Base-by-base conservation (phyloP, 2,329 filamentous ascomycete species). In the Blastomyces parvus region DNA sequence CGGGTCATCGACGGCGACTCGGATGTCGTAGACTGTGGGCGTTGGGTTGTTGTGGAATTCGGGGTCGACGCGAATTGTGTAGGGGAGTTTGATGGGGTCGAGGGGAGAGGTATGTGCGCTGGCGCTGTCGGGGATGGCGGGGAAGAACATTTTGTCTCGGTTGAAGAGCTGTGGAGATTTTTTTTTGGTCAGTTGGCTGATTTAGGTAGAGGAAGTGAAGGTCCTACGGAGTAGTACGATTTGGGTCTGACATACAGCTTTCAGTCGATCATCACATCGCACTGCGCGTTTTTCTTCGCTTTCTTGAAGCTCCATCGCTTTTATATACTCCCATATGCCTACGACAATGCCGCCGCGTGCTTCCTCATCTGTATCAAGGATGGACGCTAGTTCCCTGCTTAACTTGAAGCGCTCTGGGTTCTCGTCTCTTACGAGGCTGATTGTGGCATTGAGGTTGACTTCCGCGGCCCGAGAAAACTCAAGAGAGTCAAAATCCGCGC, bases 281-380 rank as follows among this genome's bases (percentile, higher is more conserved):
- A 99, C 93, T 65, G 89, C 89, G 66, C 94, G 85, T 79, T 94
- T 94, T 74, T 99, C 94, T 65, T 97, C 93, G 67, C 96, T 92
- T 73, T 97, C 93, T 74, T 96, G 91, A 57, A 99, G 80, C 22
- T 88, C 87, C 81, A 90, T 89, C 25, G 89, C 82, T 69, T 90
- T 88, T 68, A 96, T 89, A 71, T 99, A 99, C 73, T 97, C 92
- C 91, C 92, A 99, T 40, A 99, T 84, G 17, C 89, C 92, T 82
- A 95, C 90, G 36, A 96, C 86, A 7, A 92, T 88, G 66, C 94
- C 91, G 48, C 91, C 88, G 38, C 91, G 87, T 36, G 94, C 93
- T 60, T 91, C 93, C 75, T 96, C 91, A 59, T 86, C 83, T 70
- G 90, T 89, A 71, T 97, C 94, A 22, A 97, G 81, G 17, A 97